Conservation (phyloP, 345 rosid genomes). For the Isatis tinctoria region DNA sequence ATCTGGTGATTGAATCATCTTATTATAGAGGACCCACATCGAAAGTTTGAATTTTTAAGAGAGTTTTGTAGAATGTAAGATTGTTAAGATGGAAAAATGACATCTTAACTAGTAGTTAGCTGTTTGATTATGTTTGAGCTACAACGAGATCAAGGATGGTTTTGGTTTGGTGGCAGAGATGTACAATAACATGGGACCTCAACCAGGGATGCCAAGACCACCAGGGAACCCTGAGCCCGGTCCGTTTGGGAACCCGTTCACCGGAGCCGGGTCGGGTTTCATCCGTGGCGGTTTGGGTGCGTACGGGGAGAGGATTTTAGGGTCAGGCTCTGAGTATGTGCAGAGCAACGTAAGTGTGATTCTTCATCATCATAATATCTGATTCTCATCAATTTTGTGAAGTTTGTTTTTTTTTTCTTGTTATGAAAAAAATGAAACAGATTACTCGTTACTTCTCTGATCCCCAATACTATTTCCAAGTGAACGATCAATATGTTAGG, state of each 20-base stretch:
- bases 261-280: slow-evolving; percentile 47
- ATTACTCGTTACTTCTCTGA: slow-evolving; percentile 54
- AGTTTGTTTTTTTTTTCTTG: not conserved
- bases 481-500: slow-evolving; percentile 50
- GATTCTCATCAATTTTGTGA: not conserved
- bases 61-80: not conserved
- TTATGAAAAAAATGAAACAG: slow-evolving; percentile 26
- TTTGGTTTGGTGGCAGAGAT: slow-evolving; percentile 25
- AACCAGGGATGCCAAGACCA: slow-evolving; percentile 33
- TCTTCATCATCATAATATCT: not conserved
- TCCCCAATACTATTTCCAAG: slow-evolving; percentile 61
- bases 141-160: too few species aligned
- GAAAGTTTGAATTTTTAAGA: not conserved
- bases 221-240: slow-evolving; percentile 35
- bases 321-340: slow-evolving; percentile 55
- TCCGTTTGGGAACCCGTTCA: slow-evolving; percentile 46
- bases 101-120: too few species aligned
- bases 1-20: slow-evolving; percentile 11
- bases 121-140: too few species aligned
- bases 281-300: slow-evolving; percentile 53
- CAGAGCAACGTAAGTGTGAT: slow-evolving; percentile 53
- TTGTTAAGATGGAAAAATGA: too few species aligned
- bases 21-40: not conserved
- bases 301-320: slow-evolving; percentile 45
- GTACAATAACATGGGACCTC: slow-evolving; percentile 42